Percentiles rank a stretch among this genome's conserved stretches.
Evolutionary conservation across 169 alveolate genomes (phyloP).

Genomic region (Cryptosporidium sp.): DNA sequence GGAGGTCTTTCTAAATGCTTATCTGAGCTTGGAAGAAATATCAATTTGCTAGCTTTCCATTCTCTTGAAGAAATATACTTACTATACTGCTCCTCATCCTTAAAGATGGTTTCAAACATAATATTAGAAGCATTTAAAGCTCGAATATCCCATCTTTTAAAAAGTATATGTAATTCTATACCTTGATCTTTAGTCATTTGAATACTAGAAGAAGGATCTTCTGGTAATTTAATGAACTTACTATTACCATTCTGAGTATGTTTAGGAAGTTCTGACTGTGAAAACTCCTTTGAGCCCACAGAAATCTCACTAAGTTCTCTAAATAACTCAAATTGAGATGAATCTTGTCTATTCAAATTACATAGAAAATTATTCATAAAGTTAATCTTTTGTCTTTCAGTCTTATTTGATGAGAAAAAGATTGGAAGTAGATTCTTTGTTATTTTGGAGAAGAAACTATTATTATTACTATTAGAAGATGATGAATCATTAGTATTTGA

Average conservation of each 20-base stretch:
- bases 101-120: constrained; percentile 10
- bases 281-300: constrained; percentile 8
- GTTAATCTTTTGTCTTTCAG: constrained; percentile 20
- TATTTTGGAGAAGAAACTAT: constrained; percentile 7
- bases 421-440: constrained; percentile 2
- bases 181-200: constrained; percentile 80
- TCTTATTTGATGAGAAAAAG: constrained; percentile 24
- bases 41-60: constrained; percentile 54
- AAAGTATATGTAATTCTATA: constrained; percentile 78
- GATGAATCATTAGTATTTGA: background rate
- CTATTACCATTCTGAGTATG: constrained; percentile 68
- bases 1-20: constrained; percentile 12
- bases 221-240: constrained; percentile 49
- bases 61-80: constrained; percentile 49
- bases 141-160: constrained; percentile 79
- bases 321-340: constrained; percentile 33
- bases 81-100: constrained; percentile 1
- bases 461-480: background rate
- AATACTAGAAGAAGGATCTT: constrained; percentile 17
- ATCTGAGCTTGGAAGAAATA: constrained; percentile 49
- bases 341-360: background rate
- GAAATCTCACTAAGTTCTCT: constrained; percentile 32
- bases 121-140: constrained; percentile 74
- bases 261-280: constrained; percentile 16
- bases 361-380: constrained; percentile 34